Conservation (phyloP, 495 filamentous ascomycete species). For the Pseudomonodictys pantanalensis region DNA sequence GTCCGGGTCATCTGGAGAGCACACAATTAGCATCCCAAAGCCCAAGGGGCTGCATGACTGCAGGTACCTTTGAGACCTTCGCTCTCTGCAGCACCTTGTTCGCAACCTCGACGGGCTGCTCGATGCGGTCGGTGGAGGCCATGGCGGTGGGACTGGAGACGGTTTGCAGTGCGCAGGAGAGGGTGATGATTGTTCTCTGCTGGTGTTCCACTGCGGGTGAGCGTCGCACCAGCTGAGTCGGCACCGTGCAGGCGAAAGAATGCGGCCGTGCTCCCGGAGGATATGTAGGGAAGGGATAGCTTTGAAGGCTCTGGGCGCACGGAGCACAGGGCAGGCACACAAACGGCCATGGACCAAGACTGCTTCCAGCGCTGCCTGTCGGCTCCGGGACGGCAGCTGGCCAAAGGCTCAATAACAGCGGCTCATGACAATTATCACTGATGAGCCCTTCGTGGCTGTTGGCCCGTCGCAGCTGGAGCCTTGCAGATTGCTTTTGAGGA, state of each 20-base stretch:
- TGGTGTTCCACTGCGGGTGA: conserved; percentile 25
- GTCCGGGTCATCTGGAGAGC: conserved; percentile 77
- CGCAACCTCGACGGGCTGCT: conserved; percentile 61
- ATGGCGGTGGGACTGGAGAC: conserved; percentile 27
- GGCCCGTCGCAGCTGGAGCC: conserved; percentile 3
- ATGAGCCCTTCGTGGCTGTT: neutral
- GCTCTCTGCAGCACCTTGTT: conserved; percentile 68
- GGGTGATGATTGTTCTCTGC: conserved; percentile 19
- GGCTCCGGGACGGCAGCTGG: neutral
- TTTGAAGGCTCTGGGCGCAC: neutral
- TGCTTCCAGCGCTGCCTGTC: neutral
- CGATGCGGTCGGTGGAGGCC: conserved; percentile 34
- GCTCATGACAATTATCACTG: conserved; percentile 18
- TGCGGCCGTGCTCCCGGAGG: neutral
- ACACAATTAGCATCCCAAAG: conserved; percentile 27
- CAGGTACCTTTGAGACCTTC: conserved; percentile 75
- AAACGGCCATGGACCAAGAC: too few relatives aligned
- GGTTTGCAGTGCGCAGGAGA: conserved; percentile 17
- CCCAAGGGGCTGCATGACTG: conserved; percentile 11
- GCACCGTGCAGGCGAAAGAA: conserved; percentile 17
- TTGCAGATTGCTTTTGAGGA: conserved; percentile 5
- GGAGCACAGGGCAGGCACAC: conserved; percentile 2
- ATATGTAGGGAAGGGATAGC: conserved; percentile 22
- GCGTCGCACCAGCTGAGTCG: conserved; percentile 24
- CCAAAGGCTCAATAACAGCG: conserved; percentile 1